Percentiles rank a stretch among this genome's conserved stretches.
phyloP scores from a whole-genome alignment of 768 basidiomycete species.

The Trametes cubensis region DNA sequence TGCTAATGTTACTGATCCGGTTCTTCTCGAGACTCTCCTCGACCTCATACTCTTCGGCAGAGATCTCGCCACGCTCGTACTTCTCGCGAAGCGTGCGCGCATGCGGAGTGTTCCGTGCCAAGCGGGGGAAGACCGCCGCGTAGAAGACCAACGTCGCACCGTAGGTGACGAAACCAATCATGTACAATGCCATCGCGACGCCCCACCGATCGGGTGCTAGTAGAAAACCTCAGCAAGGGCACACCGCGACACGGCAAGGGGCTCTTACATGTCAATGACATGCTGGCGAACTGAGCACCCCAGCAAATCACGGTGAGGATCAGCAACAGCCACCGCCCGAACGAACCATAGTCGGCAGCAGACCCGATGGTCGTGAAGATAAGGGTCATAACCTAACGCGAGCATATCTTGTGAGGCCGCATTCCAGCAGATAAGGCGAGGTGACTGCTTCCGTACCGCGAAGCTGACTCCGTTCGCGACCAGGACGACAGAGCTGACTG shows the following conservation, averaged over 20 bases:
- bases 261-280: constrained; percentile 71
- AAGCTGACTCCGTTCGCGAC: constrained; percentile 78
- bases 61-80: constrained; percentile 62
- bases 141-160: constrained; percentile 84
- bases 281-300: constrained; percentile 77
- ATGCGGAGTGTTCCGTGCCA: constrained; percentile 76
- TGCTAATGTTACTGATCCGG: constrained; percentile 81
- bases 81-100: constrained; percentile 56
- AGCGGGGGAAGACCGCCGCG: constrained; percentile 74
- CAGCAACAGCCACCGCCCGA: constrained; percentile 80
- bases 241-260: neutral
- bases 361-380: constrained; percentile 78
- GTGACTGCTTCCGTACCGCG: constrained; percentile 45
- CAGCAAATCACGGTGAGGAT: constrained; percentile 74
- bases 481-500: constrained; percentile 76
- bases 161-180: constrained; percentile 78
- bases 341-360: constrained; percentile 72
- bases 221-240: neutral
- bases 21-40: constrained; percentile 86
- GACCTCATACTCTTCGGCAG: constrained; percentile 63
- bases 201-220: constrained; percentile 65
- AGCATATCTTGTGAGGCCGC: neutral
- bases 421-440: neutral
- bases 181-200: constrained; percentile 77
- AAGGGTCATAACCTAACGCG: constrained; percentile 65